These are phyloP conservation scores for Ganoderma leucocontextum DNA, from an alignment of 1,284 basidiomycete species.

Conservation along the genomic window DNA sequence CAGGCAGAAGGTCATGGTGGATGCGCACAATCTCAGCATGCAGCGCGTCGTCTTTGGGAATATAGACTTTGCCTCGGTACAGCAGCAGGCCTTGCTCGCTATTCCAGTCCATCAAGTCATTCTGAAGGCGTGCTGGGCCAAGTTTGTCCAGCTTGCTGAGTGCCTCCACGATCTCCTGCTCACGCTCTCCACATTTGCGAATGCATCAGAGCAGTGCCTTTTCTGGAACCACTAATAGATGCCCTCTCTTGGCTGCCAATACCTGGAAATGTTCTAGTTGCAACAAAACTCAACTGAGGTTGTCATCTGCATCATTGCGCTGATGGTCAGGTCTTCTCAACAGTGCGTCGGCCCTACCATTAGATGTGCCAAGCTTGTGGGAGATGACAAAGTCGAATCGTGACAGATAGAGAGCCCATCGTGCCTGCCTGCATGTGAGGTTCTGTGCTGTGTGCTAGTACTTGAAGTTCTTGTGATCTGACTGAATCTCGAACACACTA, in stretches of 20 bases:
- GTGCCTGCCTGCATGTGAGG: slow-evolving; percentile 48
- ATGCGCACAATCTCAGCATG: neutral
- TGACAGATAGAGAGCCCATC: slow-evolving; percentile 48
- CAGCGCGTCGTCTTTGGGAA: neutral
- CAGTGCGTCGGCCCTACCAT: slow-evolving; percentile 48
- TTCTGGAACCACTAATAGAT: slow-evolving; percentile 4
- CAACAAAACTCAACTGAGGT: slow-evolving; percentile 39
- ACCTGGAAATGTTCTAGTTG: slow-evolving; percentile 12
- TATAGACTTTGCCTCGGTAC: slow-evolving; percentile 49
- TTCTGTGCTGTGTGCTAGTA: slow-evolving; percentile 48
- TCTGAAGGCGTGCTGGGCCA: neutral
- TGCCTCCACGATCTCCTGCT: neutral
- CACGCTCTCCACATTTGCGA: neutral
- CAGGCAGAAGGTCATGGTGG: neutral
- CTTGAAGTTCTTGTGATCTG: slow-evolving; percentile 55
- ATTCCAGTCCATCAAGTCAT: neutral
- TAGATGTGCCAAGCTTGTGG: slow-evolving; percentile 48
- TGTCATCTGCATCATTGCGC: slow-evolving; percentile 41
- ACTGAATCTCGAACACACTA: slow-evolving; percentile 31
- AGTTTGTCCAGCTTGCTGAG: neutral
- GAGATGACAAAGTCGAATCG: slow-evolving; percentile 47
- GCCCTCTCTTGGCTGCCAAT: neutral
- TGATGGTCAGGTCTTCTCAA: slow-evolving; percentile 48
- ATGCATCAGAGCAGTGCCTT: neutral
- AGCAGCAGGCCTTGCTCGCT: neutral